phyloP scores from a whole-genome alignment of 2,329 filamentous ascomycete species.

The Trichoderma sp. region DNA sequence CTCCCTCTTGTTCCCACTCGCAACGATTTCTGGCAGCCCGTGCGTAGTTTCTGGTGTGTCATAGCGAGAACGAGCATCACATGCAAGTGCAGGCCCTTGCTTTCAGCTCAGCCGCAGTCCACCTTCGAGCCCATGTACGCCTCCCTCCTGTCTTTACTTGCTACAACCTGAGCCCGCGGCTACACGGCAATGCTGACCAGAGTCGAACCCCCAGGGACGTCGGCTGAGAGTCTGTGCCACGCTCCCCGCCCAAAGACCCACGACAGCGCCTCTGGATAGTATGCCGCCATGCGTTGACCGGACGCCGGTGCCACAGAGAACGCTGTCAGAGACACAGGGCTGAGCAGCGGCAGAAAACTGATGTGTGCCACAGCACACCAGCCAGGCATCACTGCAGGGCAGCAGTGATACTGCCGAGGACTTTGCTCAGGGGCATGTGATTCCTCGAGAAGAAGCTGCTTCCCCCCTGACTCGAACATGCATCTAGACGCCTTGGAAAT shows the following conservation, averaged over 20 bases:
- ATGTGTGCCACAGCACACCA: constrained; percentile 3
- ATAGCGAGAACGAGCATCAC: constrained; percentile 2
- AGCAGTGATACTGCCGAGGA: background rate
- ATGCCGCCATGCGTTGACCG: background rate
- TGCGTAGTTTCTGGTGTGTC: background rate
- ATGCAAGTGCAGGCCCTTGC: background rate
- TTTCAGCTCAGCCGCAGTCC: constrained; percentile 1
- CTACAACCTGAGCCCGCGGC: background rate
- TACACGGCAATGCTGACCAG: background rate
- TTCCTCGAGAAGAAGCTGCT: background rate
- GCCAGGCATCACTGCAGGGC: background rate
- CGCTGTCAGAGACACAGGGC: constrained; percentile 9
- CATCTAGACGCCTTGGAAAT: background rate
- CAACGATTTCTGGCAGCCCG: background rate
- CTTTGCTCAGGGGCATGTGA: background rate
- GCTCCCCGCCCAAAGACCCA: background rate
- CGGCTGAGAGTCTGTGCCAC: background rate
- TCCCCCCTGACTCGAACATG: constrained; percentile 5
- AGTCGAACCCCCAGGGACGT: background rate
- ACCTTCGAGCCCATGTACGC: background rate
- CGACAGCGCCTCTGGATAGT: background rate
- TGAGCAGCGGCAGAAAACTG: constrained; percentile 7
- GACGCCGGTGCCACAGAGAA: background rate
- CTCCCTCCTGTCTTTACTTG: background rate
- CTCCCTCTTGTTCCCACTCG: constrained; percentile 3